Evolutionary conservation across 768 basidiomycete genomes (phyloP), one percentile per base, ranked within the genome.

Genomic region (Mycena belliarum): DNA sequence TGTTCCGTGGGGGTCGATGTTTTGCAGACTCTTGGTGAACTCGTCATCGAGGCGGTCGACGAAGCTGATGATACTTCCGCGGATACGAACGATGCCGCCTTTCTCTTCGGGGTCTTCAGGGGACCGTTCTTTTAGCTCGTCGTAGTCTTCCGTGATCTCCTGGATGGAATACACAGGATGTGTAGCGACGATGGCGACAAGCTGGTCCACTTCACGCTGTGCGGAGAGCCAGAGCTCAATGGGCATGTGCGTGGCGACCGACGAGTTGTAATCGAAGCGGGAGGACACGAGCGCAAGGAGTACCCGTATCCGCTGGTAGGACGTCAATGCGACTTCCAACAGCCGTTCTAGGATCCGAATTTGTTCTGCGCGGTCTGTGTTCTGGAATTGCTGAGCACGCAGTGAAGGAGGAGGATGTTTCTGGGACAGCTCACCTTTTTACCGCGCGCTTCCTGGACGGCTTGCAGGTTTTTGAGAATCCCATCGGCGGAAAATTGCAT

Each of bases 1-100:
- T n/a, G 91, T 93, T 2, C 97, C 95, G 70, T 99, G 97, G 9
- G 97, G 96, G 67, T 99, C 97, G 62, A 97, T 94, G 68, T 98
- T 94, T 82, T 98, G 97, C 32, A 99, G 75, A 66, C 93, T 95
- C 69, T 91, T 91, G 42, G 95, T 98, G 72, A 99, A 99, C 75
- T 99, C 97, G 66, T 98, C 97, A 70, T 98, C 97, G 45, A 99
- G 75, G 51, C 95, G 88, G 72, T 99, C 97, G 45, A 99, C 84
- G 65, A 97, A 93, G 69, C 92, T 93, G 73, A 98, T 96, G 71
- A 99, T 85, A 69, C 91, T 96, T 41, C 97, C 97, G 49, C 96
- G 89, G 57, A 99, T 89, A 57, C 86, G 83, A 56, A 98, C 94
- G 43, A 88, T 68, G 12, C 90, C 88, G 61, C 81, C 82, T 24